Percentiles rank a stretch among this genome's conserved stretches.
Conservation (phyloP, 176 grass and related monocot genomes). For the Oryza rufipogon region DNA sequence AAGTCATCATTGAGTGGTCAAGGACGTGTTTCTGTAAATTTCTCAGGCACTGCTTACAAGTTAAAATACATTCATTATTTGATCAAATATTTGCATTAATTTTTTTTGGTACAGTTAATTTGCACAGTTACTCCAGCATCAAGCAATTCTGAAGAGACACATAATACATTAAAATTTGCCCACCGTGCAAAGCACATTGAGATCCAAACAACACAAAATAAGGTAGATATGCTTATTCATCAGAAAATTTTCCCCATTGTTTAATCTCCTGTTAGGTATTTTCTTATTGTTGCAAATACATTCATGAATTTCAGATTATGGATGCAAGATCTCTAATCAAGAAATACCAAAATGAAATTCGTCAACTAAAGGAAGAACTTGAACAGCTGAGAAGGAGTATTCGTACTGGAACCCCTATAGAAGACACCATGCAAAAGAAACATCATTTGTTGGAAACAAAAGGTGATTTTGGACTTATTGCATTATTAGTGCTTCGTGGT, state of each 20-base stretch:
- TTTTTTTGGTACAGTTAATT: constrained; percentile 59
- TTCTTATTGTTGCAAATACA: constrained; percentile 2
- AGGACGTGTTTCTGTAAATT: constrained; percentile 84
- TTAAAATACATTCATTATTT: constrained; percentile 13
- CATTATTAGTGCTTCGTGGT: neutral
- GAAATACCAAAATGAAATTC: constrained; percentile 90
- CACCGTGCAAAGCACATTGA: constrained; percentile 82
- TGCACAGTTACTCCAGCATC: constrained; percentile 85
- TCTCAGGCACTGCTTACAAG: neutral
- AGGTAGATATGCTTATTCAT: constrained; percentile 50
- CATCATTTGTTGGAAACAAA: constrained; percentile 70
- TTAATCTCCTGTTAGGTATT: constrained; percentile 6
- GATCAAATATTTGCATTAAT: constrained; percentile 28
- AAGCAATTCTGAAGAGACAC: constrained; percentile 88
- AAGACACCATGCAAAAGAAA: constrained; percentile 56
- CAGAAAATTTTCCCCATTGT: neutral
- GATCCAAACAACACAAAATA: constrained; percentile 85
- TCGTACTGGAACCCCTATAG: constrained; percentile 54
- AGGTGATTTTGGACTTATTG: constrained; percentile 46
- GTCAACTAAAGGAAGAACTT: constrained; percentile 73
- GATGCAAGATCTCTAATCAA: constrained; percentile 94
- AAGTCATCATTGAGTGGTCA: constrained; percentile 89
- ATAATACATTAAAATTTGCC: constrained; percentile 89
- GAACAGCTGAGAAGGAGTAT: constrained; percentile 78
- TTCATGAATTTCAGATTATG: constrained; percentile 59